phyloP scores from a whole-genome alignment of 129 eudicot genomes.

The Cynara cardunculus region DNA sequence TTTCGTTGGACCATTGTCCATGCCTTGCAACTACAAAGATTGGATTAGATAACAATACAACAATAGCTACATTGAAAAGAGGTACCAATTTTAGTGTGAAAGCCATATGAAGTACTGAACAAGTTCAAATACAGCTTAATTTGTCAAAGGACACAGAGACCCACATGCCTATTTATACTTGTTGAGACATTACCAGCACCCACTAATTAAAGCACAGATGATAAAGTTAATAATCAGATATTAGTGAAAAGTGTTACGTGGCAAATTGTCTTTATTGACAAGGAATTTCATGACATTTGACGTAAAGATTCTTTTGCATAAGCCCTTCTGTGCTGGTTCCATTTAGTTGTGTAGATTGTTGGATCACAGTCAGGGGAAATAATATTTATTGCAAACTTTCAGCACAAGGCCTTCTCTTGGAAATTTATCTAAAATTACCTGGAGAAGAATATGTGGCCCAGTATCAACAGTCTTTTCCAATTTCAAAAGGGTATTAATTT shows the following conservation, averaged over 20 bases:
- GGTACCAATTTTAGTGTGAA: conserved; percentile 19
- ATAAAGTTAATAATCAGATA: neutral
- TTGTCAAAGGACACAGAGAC: conserved; percentile 25
- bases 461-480: neutral
- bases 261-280: conserved; percentile 17
- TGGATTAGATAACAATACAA: conserved; percentile 11
- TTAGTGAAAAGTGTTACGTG: conserved; percentile 19
- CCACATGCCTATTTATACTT: conserved; percentile 49
- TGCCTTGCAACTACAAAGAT: conserved; percentile 40
- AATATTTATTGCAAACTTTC: neutral
- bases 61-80: conserved; percentile 12
- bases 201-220: conserved; percentile 8
- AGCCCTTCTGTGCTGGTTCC: conserved; percentile 27
- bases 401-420: neutral
- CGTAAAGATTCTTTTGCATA: conserved; percentile 6
- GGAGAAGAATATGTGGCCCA: neutral
- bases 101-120: conserved; percentile 30
- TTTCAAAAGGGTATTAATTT: neutral
- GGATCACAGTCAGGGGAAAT: conserved; percentile 30
- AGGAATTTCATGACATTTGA: conserved; percentile 23
- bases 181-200: conserved; percentile 10
- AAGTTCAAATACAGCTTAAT: conserved; percentile 15
- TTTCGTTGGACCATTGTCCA: conserved; percentile 27
- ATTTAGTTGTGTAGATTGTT: conserved; percentile 32
- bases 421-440: neutral